Evolutionary conservation across 2,329 filamentous ascomycete species (phyloP).

Genomic region (Neofusicoccum laricinum): DNA sequence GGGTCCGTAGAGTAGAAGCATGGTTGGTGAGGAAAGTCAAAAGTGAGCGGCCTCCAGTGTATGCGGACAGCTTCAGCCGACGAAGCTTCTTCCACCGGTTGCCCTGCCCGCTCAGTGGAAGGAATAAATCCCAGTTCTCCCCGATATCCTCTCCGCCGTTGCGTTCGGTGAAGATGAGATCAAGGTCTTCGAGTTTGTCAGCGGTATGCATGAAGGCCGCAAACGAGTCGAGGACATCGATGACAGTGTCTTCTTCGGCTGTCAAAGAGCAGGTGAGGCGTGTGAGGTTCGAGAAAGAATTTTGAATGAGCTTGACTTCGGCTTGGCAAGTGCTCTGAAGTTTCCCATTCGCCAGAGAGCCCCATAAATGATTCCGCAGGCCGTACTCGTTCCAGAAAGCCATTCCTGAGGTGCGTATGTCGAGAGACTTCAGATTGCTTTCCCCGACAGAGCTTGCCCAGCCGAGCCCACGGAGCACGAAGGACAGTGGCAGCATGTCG

Average conservation of each 20-base stretch:
- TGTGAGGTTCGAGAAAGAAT: background rate
- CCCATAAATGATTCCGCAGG: background rate
- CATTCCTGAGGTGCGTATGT: background rate
- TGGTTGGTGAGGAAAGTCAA: background rate
- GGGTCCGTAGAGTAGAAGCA: background rate
- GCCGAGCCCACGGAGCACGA: conserved; percentile 3
- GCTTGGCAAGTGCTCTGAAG: background rate
- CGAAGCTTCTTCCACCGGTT: conserved; percentile 6
- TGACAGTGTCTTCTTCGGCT: background rate
- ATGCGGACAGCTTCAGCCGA: background rate
- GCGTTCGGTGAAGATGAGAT: background rate
- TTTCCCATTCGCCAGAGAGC: background rate
- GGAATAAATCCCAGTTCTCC: background rate
- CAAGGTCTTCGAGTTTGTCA: background rate
- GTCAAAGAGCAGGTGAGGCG: background rate
- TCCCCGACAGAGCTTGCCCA: background rate
- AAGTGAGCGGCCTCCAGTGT: background rate
- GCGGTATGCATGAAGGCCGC: background rate
- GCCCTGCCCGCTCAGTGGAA: background rate
- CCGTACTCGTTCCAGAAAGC: conserved; percentile 1
- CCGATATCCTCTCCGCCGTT: background rate
- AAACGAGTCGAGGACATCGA: background rate
- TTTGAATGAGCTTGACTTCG: background rate
- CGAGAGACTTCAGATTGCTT: background rate
- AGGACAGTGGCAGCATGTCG: background rate